Conservation (phyloP, 1,284 basidiomycete species). For the Pterulicium gracile region DNA sequence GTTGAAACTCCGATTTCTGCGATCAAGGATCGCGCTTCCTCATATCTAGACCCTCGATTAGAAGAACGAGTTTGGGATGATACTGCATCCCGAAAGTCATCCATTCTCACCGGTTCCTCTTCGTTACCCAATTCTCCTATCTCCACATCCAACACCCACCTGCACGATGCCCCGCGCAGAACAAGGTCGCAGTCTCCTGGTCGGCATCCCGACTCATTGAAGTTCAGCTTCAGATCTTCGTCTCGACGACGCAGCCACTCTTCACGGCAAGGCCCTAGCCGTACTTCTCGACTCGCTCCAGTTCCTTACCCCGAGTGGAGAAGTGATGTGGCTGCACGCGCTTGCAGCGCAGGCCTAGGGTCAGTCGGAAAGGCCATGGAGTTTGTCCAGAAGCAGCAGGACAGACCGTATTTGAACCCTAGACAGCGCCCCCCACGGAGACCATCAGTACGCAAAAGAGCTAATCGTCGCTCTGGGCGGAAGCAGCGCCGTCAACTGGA, state of each 20-base stretch:
- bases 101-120: not conserved
- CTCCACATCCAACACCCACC: constrained; percentile 11
- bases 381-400: constrained; percentile 18
- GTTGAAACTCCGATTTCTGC: not conserved
- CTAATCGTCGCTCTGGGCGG: not conserved
- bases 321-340: constrained; percentile 31
- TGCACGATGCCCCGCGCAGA: constrained; percentile 5
- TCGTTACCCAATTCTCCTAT: constrained; percentile 12
- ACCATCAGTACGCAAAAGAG: not conserved
- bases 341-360: constrained; percentile 44
- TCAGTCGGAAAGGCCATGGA: constrained; percentile 40
- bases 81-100: not conserved
- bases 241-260: constrained; percentile 4
- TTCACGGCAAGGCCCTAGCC: constrained; percentile 7
- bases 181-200: not conserved
- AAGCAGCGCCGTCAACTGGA: not conserved
- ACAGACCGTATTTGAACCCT: not conserved
- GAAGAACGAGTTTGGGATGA: constrained; percentile 1
- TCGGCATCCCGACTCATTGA: not conserved
- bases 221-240: constrained; percentile 1
- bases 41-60: not conserved
- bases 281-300: constrained; percentile 18
- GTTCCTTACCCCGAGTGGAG: constrained; percentile 59
- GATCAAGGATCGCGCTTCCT: not conserved
- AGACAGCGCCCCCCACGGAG: not conserved